These are phyloP conservation scores for Zymoseptoria tritici DNA, from an alignment of 2,329 filamentous ascomycete genomes.

Conservation along the genomic window DNA sequence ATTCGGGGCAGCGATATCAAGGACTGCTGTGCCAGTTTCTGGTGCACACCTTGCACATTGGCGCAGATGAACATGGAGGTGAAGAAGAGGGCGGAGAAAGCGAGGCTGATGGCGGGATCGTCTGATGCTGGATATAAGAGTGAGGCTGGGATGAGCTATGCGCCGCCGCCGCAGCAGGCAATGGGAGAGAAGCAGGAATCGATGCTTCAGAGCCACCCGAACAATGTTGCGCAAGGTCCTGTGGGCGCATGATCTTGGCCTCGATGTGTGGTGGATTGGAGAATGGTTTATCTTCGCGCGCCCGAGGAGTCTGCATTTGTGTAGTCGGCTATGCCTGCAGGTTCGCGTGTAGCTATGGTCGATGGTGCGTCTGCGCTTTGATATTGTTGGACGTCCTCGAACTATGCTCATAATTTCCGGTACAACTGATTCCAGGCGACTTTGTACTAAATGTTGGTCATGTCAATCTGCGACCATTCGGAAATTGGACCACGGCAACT, in stretches of 20 bases:
- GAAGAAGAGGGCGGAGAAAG: constrained; percentile 11
- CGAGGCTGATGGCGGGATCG: background rate
- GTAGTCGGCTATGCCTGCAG: background rate
- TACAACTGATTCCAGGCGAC: too few species aligned
- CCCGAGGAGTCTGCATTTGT: background rate
- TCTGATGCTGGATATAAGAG: background rate
- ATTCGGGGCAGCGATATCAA: constrained; percentile 9
- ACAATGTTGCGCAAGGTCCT: background rate
- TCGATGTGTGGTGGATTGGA: background rate
- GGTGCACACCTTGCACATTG: constrained; percentile 9
- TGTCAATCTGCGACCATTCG: too few species aligned
- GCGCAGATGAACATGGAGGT: constrained; percentile 18
- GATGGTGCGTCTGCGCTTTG: too few species aligned
- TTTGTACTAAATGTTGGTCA: too few species aligned
- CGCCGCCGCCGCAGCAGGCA: background rate
- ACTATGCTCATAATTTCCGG: too few species aligned
- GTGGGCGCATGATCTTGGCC: background rate
- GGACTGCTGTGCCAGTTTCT: constrained; percentile 7
- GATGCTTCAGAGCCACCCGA: background rate
- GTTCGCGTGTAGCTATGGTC: too few species aligned
- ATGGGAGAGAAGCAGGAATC: background rate
- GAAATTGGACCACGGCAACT: too few species aligned
- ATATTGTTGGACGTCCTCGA: too few species aligned
- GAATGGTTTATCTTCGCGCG: background rate
- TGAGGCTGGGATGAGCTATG: background rate